A percentile compares a stretch with the other conserved stretches of the same genome.
These are phyloP conservation scores for Camillea tinctor DNA, from an alignment of 2,329 filamentous ascomycete species.

Conservation along the genomic window DNA sequence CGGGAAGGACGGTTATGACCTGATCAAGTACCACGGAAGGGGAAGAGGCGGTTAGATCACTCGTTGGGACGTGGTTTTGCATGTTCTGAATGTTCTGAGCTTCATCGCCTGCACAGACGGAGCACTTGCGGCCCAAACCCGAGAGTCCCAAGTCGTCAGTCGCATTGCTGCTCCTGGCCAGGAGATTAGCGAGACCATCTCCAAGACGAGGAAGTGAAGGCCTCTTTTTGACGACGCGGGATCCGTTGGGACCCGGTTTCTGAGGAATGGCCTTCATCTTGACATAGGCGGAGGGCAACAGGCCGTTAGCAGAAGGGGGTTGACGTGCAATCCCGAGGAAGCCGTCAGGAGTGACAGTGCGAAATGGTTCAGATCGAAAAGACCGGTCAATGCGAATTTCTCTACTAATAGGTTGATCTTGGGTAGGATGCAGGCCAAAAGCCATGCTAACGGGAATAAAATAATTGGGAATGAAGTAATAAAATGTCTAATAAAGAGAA, in stretches of 20 bases:
- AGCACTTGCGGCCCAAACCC: not conserved
- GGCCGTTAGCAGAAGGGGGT: not conserved
- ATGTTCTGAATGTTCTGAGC: no score
- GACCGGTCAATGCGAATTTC: not conserved
- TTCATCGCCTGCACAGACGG: not conserved
- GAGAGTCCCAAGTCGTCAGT: not conserved
- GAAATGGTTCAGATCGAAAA: not conserved
- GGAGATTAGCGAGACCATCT: constrained; percentile 19
- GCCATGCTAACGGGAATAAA: not conserved
- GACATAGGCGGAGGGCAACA: not conserved
- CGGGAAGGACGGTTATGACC: not conserved
- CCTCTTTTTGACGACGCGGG: constrained; percentile 19
- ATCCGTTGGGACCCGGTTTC: constrained; percentile 20
- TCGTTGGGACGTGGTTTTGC: not conserved
- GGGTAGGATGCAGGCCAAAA: not conserved
- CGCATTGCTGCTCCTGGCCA: not conserved
- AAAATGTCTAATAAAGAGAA: not conserved
- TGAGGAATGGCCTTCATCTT: constrained; percentile 20
- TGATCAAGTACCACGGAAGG: not conserved
- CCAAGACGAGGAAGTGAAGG: constrained; percentile 23
- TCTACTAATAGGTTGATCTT: not conserved
- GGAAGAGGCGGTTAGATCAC: not conserved
- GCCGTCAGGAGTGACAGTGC: not conserved
- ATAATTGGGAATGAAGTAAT: not conserved
- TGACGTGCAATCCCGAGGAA: not conserved